phyloP scores from a whole-genome alignment of 1,284 basidiomycete genomes.

The Heterobasidion irregulare region DNA sequence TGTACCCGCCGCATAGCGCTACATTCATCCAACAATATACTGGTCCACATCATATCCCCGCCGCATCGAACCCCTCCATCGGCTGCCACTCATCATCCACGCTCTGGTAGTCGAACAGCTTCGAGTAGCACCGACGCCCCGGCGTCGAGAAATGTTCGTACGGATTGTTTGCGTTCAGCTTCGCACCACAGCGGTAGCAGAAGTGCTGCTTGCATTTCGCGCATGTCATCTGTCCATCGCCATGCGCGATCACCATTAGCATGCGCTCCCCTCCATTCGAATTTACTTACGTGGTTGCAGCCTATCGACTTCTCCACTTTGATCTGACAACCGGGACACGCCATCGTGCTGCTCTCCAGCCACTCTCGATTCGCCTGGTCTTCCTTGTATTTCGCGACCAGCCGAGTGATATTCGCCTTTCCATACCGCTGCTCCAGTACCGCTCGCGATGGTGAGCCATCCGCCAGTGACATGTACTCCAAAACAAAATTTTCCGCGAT shows the following conservation, averaged over 20 bases:
- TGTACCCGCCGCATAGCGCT: background rate
- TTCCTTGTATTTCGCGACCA: constrained; percentile 56
- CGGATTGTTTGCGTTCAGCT: constrained; percentile 41
- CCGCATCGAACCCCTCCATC: constrained; percentile 33
- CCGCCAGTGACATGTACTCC: constrained; percentile 50
- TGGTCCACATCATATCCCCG: background rate
- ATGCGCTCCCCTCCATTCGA: background rate
- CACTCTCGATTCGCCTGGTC: constrained; percentile 60
- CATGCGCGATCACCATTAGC: constrained; percentile 1
- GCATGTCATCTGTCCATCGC: constrained; percentile 57
- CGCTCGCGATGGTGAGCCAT: constrained; percentile 36
- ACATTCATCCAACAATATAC: too few species aligned
- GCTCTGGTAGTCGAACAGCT: constrained; percentile 51
- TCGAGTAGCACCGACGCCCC: constrained; percentile 49
- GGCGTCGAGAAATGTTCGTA: constrained; percentile 63
- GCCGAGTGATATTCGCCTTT: constrained; percentile 38
- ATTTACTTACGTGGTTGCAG: constrained; percentile 56
- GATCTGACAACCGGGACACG: constrained; percentile 64
- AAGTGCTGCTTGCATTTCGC: constrained; percentile 62
- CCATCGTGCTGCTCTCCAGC: constrained; percentile 51
- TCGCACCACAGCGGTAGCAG: constrained; percentile 67
- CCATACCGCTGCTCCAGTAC: constrained; percentile 59
- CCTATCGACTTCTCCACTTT: constrained; percentile 69
- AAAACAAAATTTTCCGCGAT: constrained; percentile 50
- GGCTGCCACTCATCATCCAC: constrained; percentile 45